Evolutionary conservation across 257 asterid species (phyloP).

Genomic region (Nemophila menziesii): DNA sequence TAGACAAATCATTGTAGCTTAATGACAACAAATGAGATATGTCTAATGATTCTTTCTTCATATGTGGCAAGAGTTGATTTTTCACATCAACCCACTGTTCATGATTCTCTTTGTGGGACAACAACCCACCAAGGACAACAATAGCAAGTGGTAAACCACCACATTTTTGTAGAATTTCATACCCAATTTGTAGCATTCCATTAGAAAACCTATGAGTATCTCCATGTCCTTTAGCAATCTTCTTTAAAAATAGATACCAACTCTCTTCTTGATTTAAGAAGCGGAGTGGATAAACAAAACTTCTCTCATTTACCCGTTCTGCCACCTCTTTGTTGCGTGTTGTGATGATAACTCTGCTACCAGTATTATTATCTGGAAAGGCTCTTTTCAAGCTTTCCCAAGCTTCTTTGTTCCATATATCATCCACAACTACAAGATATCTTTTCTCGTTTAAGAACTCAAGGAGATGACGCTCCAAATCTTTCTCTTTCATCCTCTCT

Average conservation of each 20-base stretch:
- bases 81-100: background rate
- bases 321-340: constrained; percentile 7
- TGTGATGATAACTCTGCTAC: constrained; percentile 9
- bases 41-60: constrained; percentile 7
- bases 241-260: constrained; percentile 10
- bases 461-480: constrained; percentile 1
- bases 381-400: no score
- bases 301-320: no score
- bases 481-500: background rate
- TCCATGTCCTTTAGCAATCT: background rate
- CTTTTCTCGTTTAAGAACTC: background rate
- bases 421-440: constrained; percentile 10
- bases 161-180: constrained; percentile 4
- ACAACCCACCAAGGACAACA: constrained; percentile 2
- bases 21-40: constrained; percentile 2
- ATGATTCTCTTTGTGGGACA: background rate
- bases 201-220: background rate
- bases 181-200: background rate
- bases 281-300: constrained; percentile 4
- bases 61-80: constrained; percentile 7
- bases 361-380: constrained; percentile 3
- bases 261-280: background rate
- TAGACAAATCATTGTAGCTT: constrained; percentile 9
- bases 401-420: constrained; percentile 1
- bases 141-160: constrained; percentile 10